Evolutionary conservation across 257 asterid species (phyloP).

Genomic region (Primulina eburnea): DNA sequence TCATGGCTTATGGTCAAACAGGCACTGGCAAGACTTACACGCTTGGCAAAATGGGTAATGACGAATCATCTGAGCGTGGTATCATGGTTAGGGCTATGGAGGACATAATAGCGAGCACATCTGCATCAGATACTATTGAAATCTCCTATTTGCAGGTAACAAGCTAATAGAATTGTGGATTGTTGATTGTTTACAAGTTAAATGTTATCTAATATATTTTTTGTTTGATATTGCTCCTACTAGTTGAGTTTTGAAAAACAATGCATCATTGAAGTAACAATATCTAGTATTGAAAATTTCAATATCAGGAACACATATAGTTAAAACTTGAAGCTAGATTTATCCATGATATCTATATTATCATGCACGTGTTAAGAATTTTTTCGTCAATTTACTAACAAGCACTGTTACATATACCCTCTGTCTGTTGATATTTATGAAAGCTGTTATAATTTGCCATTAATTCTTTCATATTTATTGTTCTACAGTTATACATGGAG

Average conservation of each 20-base stretch:
- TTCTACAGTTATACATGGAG: conserved; percentile 74
- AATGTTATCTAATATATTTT: background rate
- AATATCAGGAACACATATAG: no score
- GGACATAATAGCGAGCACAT: conserved; percentile 55
- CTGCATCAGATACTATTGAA: conserved; percentile 62
- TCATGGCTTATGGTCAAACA: conserved; percentile 93
- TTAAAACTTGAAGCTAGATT: background rate
- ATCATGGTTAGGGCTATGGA: conserved; percentile 91
- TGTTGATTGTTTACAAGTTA: background rate
- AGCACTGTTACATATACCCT: background rate
- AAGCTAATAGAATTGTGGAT: conserved; percentile 2
- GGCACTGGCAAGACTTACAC: conserved; percentile 96
- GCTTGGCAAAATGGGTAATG: conserved; percentile 70
- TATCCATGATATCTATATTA: background rate
- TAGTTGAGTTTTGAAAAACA: background rate
- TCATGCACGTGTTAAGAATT: no score
- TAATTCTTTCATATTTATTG: conserved; percentile 9
- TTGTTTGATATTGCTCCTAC: background rate
- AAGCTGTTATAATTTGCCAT: background rate
- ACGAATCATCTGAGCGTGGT: conserved; percentile 79
- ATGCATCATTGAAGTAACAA: no score
- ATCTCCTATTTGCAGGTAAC: conserved; percentile 81
- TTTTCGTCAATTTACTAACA: background rate
- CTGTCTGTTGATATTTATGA: background rate
- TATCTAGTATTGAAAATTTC: background rate